Percentiles rank a stretch among this genome's conserved stretches.
phyloP scores from a whole-genome alignment of 805 yeast species.

The Zygoascus bituminiphila region DNA sequence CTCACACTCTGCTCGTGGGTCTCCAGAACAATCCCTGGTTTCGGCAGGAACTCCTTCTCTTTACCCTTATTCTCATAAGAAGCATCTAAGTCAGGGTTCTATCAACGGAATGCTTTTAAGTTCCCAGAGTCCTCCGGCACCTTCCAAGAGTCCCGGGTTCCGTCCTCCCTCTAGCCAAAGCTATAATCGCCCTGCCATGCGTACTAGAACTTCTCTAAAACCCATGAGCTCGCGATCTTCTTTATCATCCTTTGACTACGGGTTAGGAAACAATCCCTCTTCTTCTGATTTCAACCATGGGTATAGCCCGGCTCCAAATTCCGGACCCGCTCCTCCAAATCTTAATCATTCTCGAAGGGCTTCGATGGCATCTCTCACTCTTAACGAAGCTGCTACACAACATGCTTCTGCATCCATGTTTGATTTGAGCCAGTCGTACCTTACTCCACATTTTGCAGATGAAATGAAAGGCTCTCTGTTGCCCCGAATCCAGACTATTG shows the following conservation, averaged over 20 bases:
- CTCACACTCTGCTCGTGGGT: neutral
- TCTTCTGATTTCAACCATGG: too few species aligned
- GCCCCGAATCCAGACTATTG: slow-evolving; percentile 77
- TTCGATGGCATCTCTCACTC: slow-evolving; percentile 12
- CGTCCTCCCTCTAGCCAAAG: neutral
- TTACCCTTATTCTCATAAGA: neutral
- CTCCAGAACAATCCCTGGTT: neutral
- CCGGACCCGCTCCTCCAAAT: neutral
- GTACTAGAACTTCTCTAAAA: neutral
- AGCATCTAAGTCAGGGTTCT: neutral
- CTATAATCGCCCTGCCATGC: neutral
- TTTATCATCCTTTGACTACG: slow-evolving; percentile 3
- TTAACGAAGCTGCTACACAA: slow-evolving; percentile 14
- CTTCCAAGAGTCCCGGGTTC: neutral
- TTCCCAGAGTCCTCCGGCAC: neutral
- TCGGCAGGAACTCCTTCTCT: neutral
- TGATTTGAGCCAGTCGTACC: slow-evolving; percentile 22
- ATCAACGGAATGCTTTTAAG: neutral
- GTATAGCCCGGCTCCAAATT: too few species aligned
- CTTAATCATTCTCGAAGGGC: slow-evolving; percentile 5
- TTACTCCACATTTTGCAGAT: slow-evolving; percentile 21
- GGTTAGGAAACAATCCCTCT: neutral
- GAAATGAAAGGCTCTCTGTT: slow-evolving; percentile 33
- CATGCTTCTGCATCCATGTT: slow-evolving; percentile 20
- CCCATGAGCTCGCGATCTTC: slow-evolving; percentile 7